Evolutionary conservation across 768 basidiomycete genomes (phyloP).

Genomic region (Lactarius hatsudake): DNA sequence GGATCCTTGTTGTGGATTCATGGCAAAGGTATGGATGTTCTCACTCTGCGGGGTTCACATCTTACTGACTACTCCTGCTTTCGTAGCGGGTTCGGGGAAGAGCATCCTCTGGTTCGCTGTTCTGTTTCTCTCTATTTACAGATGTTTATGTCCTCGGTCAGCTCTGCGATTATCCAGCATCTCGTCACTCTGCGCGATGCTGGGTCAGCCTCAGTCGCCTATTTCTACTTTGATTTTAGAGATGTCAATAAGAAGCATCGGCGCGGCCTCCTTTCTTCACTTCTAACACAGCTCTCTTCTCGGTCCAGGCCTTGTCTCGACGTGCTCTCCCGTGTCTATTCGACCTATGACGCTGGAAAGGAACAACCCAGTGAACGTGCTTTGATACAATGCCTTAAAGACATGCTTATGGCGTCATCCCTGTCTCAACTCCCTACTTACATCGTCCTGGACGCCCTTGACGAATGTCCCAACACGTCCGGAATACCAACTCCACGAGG

Average conservation of each 20-base stretch:
- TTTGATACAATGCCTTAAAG: neutral
- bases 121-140: neutral
- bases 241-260: neutral
- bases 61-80: neutral
- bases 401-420: neutral
- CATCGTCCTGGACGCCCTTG: neutral
- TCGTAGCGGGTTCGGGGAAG: neutral
- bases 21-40: neutral
- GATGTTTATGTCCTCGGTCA: neutral
- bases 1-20: neutral
- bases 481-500: neutral
- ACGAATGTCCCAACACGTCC: neutral
- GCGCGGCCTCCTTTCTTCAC: neutral
- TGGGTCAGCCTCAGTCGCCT: neutral
- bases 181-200: neutral
- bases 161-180: neutral
- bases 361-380: neutral
- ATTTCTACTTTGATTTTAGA: neutral
- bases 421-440: neutral
- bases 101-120: neutral
- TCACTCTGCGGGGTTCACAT: accelerated
- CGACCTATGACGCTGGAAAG: neutral
- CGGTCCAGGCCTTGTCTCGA: neutral
- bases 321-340: neutral
- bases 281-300: neutral